These are phyloP conservation scores for Acanthamoeba triangularis DNA, from an alignment of 208 protist species.

Conservation along the genomic window DNA sequence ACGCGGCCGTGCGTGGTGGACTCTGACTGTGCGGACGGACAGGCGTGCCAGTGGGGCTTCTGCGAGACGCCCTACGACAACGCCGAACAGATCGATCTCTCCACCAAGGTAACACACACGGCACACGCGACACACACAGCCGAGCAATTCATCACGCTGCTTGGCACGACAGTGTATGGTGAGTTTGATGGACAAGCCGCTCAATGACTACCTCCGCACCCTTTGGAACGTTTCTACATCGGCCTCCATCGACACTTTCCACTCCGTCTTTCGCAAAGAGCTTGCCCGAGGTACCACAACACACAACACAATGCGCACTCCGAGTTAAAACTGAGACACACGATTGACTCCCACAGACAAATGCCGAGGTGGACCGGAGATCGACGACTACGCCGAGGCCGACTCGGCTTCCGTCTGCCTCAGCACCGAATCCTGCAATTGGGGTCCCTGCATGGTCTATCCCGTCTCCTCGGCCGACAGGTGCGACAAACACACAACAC, in stretches of 20 bases:
- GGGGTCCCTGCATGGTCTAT: not conserved
- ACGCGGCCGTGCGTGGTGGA: not conserved
- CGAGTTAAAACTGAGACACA: too few species aligned
- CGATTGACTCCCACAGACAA: not conserved
- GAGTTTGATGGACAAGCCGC: not conserved
- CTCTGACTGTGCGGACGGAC: not conserved
- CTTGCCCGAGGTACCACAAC: not conserved
- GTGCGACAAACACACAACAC: not conserved
- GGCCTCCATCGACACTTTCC: not conserved
- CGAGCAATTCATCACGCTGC: not conserved
- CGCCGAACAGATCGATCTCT: not conserved
- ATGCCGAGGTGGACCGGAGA: not conserved
- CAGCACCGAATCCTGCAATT: not conserved
- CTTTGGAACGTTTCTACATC: not conserved
- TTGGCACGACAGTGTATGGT: not conserved
- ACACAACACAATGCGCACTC: too few species aligned
- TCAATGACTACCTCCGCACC: not conserved
- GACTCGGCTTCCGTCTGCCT: not conserved
- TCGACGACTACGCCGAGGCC: not conserved
- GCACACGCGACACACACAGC: not conserved
- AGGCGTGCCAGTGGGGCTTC: not conserved
- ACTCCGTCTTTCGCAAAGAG: not conserved
- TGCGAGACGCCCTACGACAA: not conserved
- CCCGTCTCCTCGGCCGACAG: not conserved
- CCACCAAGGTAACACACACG: not conserved